Percentiles rank a stretch among this genome's conserved stretches.
Evolutionary conservation across 331 rosid species (phyloP).

Genomic region (Ulmus americana): DNA sequence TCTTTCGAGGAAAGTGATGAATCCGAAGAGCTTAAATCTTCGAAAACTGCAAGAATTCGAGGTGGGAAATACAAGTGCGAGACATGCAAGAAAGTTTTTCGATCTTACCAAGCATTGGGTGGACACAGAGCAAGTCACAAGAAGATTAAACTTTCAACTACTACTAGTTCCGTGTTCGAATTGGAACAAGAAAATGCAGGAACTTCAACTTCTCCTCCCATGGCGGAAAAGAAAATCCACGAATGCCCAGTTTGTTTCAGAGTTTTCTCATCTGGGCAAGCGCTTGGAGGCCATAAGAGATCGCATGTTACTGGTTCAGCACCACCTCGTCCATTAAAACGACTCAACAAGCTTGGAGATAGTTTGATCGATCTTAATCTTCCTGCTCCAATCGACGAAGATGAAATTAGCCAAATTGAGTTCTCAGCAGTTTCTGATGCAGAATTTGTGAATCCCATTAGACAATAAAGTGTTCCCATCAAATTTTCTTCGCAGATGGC

Average conservation of each 20-base stretch:
- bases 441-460: conserved; percentile 51
- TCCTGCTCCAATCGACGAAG: conserved; percentile 76
- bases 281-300: conserved; percentile 91
- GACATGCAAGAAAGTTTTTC: conserved; percentile 68
- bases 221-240: conserved; percentile 47
- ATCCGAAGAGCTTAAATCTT: conserved; percentile 38
- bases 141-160: conserved; percentile 36
- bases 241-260: conserved; percentile 81
- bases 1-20: conserved; percentile 48
- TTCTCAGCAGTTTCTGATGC: conserved; percentile 77
- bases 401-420: conserved; percentile 67
- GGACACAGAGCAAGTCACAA: conserved; percentile 91
- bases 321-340: not conserved
- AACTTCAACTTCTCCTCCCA: not conserved
- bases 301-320: conserved; percentile 58
- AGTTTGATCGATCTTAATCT: conserved; percentile 79
- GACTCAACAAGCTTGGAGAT: conserved; percentile 27
- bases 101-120: conserved; percentile 84
- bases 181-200: conserved; percentile 25
- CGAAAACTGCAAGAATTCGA: conserved; percentile 13
- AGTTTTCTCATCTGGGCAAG: conserved; percentile 86
- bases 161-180: conserved; percentile 1
- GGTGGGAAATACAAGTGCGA: conserved; percentile 81
- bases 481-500: conserved; percentile 15
- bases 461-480: conserved; percentile 18